A percentile compares a stretch with the other conserved stretches of the same genome.
Conservation (phyloP, 352 stramenopile species). For the Saprolegnia diclina region DNA sequence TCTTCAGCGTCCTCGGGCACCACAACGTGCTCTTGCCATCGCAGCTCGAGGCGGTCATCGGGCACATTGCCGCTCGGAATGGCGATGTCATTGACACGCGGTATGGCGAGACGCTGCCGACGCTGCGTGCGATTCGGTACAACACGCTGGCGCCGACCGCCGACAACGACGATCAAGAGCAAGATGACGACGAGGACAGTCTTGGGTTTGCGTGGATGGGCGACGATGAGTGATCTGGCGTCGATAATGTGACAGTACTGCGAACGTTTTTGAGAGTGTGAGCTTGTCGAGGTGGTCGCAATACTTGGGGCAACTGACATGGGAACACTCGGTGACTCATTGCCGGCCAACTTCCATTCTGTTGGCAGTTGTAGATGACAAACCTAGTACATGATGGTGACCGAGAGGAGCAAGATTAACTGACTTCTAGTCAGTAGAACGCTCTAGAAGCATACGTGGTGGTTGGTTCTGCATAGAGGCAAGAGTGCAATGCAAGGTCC, state of each 20-base stretch:
- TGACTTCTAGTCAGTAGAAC: no score
- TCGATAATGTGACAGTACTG: not conserved
- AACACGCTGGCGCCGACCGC: not conserved
- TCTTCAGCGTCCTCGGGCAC: slow-evolving; percentile 12
- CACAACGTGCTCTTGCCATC: slow-evolving; percentile 16
- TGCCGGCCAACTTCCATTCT: no score
- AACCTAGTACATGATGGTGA: no score
- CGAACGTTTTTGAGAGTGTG: no score
- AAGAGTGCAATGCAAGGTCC: no score
- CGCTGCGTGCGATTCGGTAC: slow-evolving; percentile 1
- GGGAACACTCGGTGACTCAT: no score
- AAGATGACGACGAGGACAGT: not conserved
- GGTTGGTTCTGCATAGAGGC: no score
- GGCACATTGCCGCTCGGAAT: not conserved
- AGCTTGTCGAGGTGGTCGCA: no score
- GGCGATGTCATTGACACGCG: not conserved
- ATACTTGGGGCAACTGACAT: no score
- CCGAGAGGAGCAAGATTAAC: no score
- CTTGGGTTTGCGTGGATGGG: not conserved
- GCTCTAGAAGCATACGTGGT: no score
- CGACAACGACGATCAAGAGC: not conserved
- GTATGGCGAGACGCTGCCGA: not conserved
- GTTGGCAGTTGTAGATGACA: no score
- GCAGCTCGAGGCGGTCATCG: slow-evolving; percentile 21
- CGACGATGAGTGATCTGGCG: not conserved